Base-by-base conservation (phyloP, 805 yeast genomes). In the Teunomyces funiuensis region DNA sequence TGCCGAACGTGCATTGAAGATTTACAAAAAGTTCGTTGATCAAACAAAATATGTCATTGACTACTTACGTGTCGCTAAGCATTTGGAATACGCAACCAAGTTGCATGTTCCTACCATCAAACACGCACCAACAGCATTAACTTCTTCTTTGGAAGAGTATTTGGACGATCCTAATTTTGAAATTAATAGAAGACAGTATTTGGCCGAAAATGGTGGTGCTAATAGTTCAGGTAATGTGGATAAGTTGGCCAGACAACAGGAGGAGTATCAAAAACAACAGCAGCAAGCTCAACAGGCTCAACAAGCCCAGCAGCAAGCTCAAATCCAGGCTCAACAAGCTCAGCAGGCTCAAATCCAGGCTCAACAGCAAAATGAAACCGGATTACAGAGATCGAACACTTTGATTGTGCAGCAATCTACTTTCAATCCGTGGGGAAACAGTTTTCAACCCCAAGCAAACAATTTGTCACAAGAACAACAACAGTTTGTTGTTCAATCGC, bases 121-220 rank as follows among this genome's bases (percentile, higher is more conserved):
- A 59, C 99, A 93, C 65, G 98, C 98, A 1, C 97, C 97, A 16
- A 90, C 97, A 2, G 93, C 96, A 18, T 73, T 93, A 49, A 85
- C 96, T 3, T 76, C 82, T 25, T 83, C 95, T 10, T 76, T 93
- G 46, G 93, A 88, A 58, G 97, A 90, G 52, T 95, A 91, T 61
- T 68, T 93, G 50, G 77, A 82, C 50, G 97, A 91, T 57, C 88
- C 90, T 6, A 82, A 83, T 52, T 88, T 88, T 63, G 96, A 88
- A 51, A 65, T 68, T 6, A 88, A 87, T 58, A 77, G 95, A 60
- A 69, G 81, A 45, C 95, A 86, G 55, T 88, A 85, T 55, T 63
- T 88, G 47, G 80, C 80, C 28, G 91, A 86, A 53, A 82, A 78
- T 61, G 74, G 69, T 39, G 71, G 63, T 16, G 71, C 73, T 41